Percentiles rank a stretch among this genome's conserved stretches.
phyloP scores from a whole-genome alignment of 2,329 filamentous ascomycete genomes.

The Exophiala aquamarina region DNA sequence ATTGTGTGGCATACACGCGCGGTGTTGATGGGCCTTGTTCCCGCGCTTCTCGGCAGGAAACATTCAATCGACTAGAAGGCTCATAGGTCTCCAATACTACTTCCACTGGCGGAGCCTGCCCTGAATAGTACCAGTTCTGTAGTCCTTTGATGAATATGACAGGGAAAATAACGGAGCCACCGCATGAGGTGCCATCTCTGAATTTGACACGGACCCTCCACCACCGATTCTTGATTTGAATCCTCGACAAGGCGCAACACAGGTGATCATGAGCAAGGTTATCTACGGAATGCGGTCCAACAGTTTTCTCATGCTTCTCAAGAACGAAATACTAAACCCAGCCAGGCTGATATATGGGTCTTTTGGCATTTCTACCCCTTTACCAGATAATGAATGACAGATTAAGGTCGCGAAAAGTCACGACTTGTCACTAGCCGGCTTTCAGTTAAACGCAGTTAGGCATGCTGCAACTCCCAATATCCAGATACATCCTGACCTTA shows the following conservation, averaged over 20 bases:
- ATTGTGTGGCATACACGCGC: slow-evolving; percentile 14
- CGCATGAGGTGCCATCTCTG: background rate
- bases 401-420: slow-evolving; percentile 8
- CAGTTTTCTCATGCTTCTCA: slow-evolving; percentile 6
- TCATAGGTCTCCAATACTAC: background rate
- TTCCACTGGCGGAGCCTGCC: slow-evolving; percentile 20
- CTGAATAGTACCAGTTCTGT: slow-evolving; percentile 28
- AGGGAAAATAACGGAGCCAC: slow-evolving; percentile 16
- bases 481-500: slow-evolving; percentile 2
- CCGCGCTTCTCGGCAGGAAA: slow-evolving; percentile 6
- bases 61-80: slow-evolving; percentile 9
- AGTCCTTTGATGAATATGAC: slow-evolving; percentile 10
- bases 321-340: slow-evolving; percentile 7
- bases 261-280: slow-evolving; percentile 2
- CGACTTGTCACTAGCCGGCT: slow-evolving; percentile 5
- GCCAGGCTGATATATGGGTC: slow-evolving; percentile 8
- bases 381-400: slow-evolving; percentile 6
- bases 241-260: slow-evolving; percentile 1
- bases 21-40: slow-evolving; percentile 26
- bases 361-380: slow-evolving; percentile 8
- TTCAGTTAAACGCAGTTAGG: slow-evolving; percentile 6
- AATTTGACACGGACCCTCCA: background rate
- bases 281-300: slow-evolving; percentile 9
- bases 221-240: slow-evolving; percentile 2
- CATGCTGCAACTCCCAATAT: slow-evolving; percentile 7